phyloP scores from a whole-genome alignment of 2,329 filamentous ascomycete genomes.

The Stachybotrys elegans region DNA sequence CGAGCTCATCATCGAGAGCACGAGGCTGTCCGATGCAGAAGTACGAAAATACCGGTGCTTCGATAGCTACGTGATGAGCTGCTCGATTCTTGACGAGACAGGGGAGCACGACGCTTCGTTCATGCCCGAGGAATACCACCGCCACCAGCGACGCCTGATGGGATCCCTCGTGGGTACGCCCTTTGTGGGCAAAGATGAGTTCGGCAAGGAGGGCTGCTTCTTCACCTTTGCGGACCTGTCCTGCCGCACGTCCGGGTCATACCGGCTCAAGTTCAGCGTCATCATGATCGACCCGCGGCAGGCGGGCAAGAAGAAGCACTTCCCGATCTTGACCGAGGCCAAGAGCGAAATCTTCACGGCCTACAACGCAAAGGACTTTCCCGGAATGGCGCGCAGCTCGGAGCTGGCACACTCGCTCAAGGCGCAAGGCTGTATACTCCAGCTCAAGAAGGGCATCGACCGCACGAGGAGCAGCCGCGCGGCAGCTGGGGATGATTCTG shows the following conservation, averaged over 20 bases:
- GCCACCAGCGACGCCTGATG: slow-evolving; percentile 72
- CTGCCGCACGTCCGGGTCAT: slow-evolving; percentile 71
- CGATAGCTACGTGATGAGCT: slow-evolving; percentile 68
- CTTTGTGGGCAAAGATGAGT: slow-evolving; percentile 71
- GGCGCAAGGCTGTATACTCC: slow-evolving; percentile 76
- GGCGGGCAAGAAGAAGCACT: slow-evolving; percentile 39
- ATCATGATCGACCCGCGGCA: slow-evolving; percentile 63
- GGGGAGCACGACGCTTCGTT: slow-evolving; percentile 64
- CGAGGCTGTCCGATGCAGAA: slow-evolving; percentile 50
- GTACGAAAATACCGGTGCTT: slow-evolving; percentile 46
- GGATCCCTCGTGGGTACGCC: slow-evolving; percentile 72
- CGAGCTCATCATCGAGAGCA: slow-evolving; percentile 62
- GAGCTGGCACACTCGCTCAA: slow-evolving; percentile 68
- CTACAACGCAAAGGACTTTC: slow-evolving; percentile 81
- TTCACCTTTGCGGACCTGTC: slow-evolving; percentile 83
- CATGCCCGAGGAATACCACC: slow-evolving; percentile 67
- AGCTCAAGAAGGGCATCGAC: slow-evolving; percentile 81
- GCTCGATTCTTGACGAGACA: slow-evolving; percentile 67
- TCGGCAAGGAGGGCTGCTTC: slow-evolving; percentile 70
- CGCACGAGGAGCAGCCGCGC: slow-evolving; percentile 37
- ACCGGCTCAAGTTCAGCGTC: slow-evolving; percentile 68
- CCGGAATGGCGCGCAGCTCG: slow-evolving; percentile 76
- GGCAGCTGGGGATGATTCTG: slow-evolving; percentile 10
- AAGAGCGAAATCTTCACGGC: slow-evolving; percentile 72
- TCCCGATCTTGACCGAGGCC: slow-evolving; percentile 44